Percentiles rank a stretch among this genome's conserved stretches.
Conservation (phyloP, 495 filamentous ascomycete species). For the Daldinia childiae region DNA sequence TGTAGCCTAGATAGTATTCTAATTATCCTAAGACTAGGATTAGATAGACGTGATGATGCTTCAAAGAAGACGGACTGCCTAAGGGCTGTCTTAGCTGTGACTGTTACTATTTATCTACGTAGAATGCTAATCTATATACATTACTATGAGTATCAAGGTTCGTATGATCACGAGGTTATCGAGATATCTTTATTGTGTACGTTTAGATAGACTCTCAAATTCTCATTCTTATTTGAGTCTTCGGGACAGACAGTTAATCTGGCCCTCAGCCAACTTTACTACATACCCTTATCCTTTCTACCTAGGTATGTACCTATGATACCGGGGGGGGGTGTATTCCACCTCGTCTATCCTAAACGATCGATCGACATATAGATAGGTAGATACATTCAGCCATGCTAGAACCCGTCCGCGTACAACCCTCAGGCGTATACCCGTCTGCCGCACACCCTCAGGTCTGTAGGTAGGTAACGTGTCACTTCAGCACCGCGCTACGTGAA, state of each 20-base stretch:
- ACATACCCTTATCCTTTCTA: neutral
- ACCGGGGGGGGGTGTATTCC: too few species aligned
- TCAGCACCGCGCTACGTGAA: constrained; percentile 6
- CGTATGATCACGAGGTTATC: too few species aligned
- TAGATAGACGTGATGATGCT: neutral
- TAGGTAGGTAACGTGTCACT: neutral
- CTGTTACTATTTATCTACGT: neutral
- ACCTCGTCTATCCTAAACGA: neutral
- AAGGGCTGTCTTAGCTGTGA: neutral
- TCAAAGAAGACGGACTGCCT: neutral
- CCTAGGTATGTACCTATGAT: neutral
- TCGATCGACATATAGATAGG: too few species aligned
- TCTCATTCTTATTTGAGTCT: neutral
- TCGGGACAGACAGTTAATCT: neutral
- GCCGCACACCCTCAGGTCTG: neutral
- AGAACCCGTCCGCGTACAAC: neutral
- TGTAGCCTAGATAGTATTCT: constrained; percentile 1
- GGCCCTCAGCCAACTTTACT: neutral
- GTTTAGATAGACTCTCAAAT: neutral
- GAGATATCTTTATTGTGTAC: neutral
- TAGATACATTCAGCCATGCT: neutral
- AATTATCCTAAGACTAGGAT: constrained; percentile 1
- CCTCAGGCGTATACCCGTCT: neutral
- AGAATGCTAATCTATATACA: too few species aligned
- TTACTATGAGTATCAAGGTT: too few species aligned